Conservation (phyloP, 352 stramenopile species). For the Paralagenidium karlingii region DNA sequence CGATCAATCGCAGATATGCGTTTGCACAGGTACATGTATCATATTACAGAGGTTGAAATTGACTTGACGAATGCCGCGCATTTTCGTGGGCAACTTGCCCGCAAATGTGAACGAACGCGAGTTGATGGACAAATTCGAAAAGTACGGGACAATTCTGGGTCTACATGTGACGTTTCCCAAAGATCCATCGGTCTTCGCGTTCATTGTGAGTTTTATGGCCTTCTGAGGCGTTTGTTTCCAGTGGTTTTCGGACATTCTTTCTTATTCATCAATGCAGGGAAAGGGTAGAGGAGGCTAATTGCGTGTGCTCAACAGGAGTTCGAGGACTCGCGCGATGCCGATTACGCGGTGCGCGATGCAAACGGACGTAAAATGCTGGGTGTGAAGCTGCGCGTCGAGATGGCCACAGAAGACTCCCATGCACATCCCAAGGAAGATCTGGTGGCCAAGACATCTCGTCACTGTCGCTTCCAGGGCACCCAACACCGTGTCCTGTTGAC, state of each 20-base stretch:
- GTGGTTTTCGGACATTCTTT: background rate
- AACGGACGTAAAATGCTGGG: conserved; percentile 11
- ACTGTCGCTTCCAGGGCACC: conserved; percentile 22
- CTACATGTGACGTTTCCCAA: conserved; percentile 40
- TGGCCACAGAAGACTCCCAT: conserved; percentile 20
- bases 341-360: conserved; percentile 46
- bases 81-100: conserved; percentile 47
- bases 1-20: too few species aligned
- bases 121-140: conserved; percentile 35
- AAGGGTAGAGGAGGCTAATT: background rate
- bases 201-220: conserved; percentile 28
- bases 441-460: background rate
- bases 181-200: conserved; percentile 29
- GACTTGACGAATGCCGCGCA: background rate
- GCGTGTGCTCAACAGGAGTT: conserved; percentile 22
- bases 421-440: conserved; percentile 3
- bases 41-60: background rate
- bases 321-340: conserved; percentile 34
- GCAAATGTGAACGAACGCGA: conserved; percentile 36
- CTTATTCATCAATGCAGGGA: background rate
- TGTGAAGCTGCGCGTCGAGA: conserved; percentile 29
- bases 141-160: conserved; percentile 26
- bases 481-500: conserved; percentile 36
- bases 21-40: too few species aligned
- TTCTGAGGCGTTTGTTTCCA: background rate